phyloP scores from a whole-genome alignment of 23 red algal genomes.

The Chondrus crispus region DNA sequence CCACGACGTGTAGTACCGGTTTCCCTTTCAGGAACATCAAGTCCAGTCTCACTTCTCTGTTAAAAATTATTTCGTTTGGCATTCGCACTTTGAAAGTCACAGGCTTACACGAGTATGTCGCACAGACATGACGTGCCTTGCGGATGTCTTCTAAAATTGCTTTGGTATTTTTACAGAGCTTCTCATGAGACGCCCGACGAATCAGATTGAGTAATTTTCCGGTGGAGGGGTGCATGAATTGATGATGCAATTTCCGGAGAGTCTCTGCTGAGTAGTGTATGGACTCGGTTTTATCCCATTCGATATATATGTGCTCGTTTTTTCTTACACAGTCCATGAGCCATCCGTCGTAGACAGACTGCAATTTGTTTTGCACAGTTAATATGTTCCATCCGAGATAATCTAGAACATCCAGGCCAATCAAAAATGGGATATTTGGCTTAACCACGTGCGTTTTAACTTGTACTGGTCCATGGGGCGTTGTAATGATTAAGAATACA shows the following conservation, averaged over 20 bases:
- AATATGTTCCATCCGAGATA: not conserved
- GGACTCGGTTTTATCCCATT: not conserved
- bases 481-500: too few species aligned
- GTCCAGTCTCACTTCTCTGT: not conserved
- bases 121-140: not conserved
- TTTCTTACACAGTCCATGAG: not conserved
- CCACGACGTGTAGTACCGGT: conserved; percentile 35
- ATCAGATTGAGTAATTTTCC: not conserved
- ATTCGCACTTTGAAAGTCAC: too few species aligned
- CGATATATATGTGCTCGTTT: not conserved
- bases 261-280: not conserved
- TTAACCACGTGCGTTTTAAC: not conserved
- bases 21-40: conserved; percentile 21
- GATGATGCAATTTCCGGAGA: not conserved
- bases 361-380: not conserved
- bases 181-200: too few species aligned
- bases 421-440: not conserved
- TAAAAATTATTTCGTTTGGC: too few species aligned
- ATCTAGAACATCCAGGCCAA: conserved; percentile 3
- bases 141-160: not conserved
- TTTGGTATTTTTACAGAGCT: not conserved
- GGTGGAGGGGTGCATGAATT: not conserved
- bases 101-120: too few species aligned
- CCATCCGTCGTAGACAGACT: not conserved
- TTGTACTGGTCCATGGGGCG: not conserved